Base-by-base conservation (phyloP, 2,329 filamentous ascomycete genomes). In the Stagonosporopsis vannaccii region DNA sequence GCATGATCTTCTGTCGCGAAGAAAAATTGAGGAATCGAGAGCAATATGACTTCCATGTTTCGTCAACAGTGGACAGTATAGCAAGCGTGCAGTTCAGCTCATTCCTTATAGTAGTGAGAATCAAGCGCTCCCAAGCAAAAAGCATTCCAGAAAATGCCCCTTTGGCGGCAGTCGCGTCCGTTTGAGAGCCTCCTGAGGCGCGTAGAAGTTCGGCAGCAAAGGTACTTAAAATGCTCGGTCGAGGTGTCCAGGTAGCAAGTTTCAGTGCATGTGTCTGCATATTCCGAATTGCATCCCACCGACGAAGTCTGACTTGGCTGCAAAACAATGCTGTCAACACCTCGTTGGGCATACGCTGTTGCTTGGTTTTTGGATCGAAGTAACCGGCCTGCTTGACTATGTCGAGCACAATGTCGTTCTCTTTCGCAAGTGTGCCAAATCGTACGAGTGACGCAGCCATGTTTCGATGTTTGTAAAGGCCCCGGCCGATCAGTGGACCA, bases 401-500 rank as follows among this genome's bases (percentile, higher is more conserved):
- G 17, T 72, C 63, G 32, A 76, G 28, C 6, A 76, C 70, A 7
- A 76, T 60, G 1, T 71, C 63, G 15, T 75, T 69, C 57, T 86
- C 80, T 35, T 78, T 73, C 11, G 81, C 80, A 17, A 80, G 78
- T 11, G 79, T 75, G 6, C 84, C 84, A 62, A 84, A 86, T 17
- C 81, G 79, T 30, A 86, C 75, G 25, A 87, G 73, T 0, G 83
- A 79, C 12, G 84, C 80, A 2, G 81, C 78, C 22, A 87, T 72
- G 43, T 74, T 73, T 26, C 78, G 78, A 58, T 84, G 72, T 2
- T 65, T 66, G 61, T 85, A 86, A 23, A 79, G 60, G 19, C 67
- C 65, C 12, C 67, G 62, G 20, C 78, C 71, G 22, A 87, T 83
- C 2, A 82, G 58, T n/a, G 84, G 82, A 0, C 82, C 83, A 61